Conservation (phyloP, 805 yeast species). For the Candida insectorum region DNA sequence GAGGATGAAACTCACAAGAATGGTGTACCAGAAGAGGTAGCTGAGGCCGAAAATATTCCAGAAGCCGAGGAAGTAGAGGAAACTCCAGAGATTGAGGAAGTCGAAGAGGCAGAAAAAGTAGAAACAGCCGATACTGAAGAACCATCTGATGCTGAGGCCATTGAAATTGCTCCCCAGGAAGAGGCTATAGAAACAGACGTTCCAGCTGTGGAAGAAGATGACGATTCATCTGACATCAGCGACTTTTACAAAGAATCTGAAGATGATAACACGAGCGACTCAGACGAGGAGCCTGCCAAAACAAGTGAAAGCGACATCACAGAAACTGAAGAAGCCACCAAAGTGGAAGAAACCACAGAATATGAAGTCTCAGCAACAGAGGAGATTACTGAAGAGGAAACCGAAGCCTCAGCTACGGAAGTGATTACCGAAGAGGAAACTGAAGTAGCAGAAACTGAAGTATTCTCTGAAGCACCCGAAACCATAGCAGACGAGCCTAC, state of each 20-base stretch:
- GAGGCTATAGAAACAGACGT: conserved; percentile 1
- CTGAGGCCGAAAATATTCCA: conserved; percentile 2
- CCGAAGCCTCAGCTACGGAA: conserved; percentile 1
- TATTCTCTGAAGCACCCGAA: not conserved
- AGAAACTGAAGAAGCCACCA: conserved; percentile 3
- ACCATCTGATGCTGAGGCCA: not conserved
- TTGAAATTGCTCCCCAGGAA: not conserved
- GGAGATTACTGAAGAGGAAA: conserved; percentile 1
- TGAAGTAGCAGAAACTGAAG: conserved; percentile 1
- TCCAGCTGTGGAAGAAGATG: conserved; percentile 5
- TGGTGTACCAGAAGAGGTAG: not conserved
- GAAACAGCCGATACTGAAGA: conserved; percentile 1
- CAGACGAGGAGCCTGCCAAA: not conserved
- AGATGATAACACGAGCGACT: not conserved
- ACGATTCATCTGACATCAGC: conserved; percentile 1
- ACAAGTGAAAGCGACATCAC: conserved; percentile 4
- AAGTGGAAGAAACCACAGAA: not conserved
- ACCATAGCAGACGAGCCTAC: not conserved
- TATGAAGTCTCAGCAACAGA: not conserved
- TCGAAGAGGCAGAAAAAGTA: conserved; percentile 3
- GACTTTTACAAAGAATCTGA: conserved; percentile 4
- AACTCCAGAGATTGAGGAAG: not conserved
- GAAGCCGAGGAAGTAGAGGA: conserved; percentile 2
- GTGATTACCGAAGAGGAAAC: conserved; percentile 1
- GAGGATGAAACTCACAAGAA: not conserved